Evolutionary conservation across 257 asterid species (phyloP).

Genomic region (Gardenia jasminoides): DNA sequence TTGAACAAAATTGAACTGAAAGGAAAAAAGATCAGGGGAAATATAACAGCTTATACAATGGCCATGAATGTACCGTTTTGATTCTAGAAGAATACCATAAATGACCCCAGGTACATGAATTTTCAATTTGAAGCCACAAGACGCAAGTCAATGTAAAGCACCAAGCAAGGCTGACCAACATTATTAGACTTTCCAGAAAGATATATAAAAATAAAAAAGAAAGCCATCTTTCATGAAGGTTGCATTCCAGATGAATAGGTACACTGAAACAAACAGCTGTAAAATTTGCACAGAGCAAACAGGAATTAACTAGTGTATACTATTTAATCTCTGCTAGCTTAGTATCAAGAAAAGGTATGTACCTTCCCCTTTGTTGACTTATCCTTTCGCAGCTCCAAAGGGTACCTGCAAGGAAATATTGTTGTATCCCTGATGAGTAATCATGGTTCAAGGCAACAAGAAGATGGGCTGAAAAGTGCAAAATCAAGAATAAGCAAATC

Average conservation of each 20-base stretch:
- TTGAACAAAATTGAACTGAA: background rate
- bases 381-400: conserved; percentile 91
- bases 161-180: background rate
- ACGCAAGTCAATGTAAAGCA: conserved; percentile 1
- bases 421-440: background rate
- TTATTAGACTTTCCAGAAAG: background rate
- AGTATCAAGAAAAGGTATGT: conserved; percentile 9
- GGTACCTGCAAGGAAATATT: conserved; percentile 58
- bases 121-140: conserved; percentile 1
- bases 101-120: background rate
- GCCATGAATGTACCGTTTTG: background rate
- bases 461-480: background rate
- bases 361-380: conserved; percentile 88
- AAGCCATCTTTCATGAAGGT: background rate
- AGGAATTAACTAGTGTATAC: background rate
- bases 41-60: background rate
- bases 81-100: background rate
- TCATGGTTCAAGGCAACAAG: background rate
- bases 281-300: conserved; percentile 1
- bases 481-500: background rate
- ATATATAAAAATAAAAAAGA: background rate
- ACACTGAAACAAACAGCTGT: background rate
- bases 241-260: background rate
- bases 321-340: background rate
- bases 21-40: background rate